Percentiles rank a stretch among this genome's conserved stretches.
Evolutionary conservation across 176 grass and related monocot genomes (phyloP).

Genomic region (Bonia amplexicaulis): DNA sequence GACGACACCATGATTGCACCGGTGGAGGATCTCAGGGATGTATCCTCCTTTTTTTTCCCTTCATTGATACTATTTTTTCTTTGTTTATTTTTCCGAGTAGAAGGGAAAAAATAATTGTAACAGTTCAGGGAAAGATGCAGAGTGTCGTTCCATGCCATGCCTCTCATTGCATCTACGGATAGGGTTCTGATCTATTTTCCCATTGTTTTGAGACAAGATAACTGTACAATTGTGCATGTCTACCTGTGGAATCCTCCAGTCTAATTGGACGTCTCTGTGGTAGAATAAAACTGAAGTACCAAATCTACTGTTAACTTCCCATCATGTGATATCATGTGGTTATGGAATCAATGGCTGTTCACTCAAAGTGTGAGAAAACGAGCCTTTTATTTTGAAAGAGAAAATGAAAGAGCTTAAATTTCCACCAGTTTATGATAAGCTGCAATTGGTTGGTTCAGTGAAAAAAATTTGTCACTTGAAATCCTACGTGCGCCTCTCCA

Average conservation of each 20-base stretch:
- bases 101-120: not conserved
- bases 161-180: not conserved
- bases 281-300: not conserved
- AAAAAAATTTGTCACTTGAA: not conserved
- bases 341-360: not conserved
- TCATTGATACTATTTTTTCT: not conserved
- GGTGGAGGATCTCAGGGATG: constrained; percentile 19
- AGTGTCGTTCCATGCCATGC: not conserved
- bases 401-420: not conserved
- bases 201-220: not conserved
- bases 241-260: not conserved
- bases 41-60: not conserved
- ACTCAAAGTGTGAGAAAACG: not conserved
- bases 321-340: not conserved
- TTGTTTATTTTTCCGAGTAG: not conserved
- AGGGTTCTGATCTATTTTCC: not conserved
- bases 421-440: not conserved
- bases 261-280: not conserved
- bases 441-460: not conserved
- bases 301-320: not conserved
- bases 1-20: constrained; percentile 34
- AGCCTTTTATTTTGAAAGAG: not conserved
- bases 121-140: not conserved
- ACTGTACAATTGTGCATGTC: not conserved
- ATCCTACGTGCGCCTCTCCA: not conserved